phyloP scores from a whole-genome alignment of 768 basidiomycete genomes.

The Suillus placidus region DNA sequence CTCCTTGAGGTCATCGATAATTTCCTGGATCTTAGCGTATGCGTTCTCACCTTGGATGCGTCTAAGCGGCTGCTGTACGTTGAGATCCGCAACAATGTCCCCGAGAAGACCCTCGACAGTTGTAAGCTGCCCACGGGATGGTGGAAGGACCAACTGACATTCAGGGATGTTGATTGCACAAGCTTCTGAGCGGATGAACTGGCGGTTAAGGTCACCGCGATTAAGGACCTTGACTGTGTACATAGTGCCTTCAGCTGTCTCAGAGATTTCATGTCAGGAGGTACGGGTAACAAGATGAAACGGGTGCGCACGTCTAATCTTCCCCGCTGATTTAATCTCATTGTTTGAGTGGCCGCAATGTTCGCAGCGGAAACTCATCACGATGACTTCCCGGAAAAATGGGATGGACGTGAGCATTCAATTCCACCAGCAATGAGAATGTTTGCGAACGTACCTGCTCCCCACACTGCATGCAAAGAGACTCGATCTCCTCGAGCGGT shows the following conservation, averaged over 20 bases:
- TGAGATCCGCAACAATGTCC: constrained; percentile 80
- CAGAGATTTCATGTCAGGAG: constrained; percentile 3
- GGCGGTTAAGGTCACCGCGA: constrained; percentile 83
- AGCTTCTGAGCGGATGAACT: constrained; percentile 86
- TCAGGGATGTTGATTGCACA: constrained; percentile 87
- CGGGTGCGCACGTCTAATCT: constrained; percentile 72
- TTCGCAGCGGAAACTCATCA: constrained; percentile 96
- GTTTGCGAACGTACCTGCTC: constrained; percentile 67
- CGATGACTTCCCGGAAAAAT: constrained; percentile 91
- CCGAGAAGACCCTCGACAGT: constrained; percentile 92
- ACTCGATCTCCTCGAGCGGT: constrained; percentile 82
- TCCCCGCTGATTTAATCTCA: constrained; percentile 89
- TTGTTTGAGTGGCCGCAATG: constrained; percentile 90
- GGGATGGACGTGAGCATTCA: constrained; percentile 81
- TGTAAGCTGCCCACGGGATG: constrained; percentile 92
- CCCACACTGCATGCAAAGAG: constrained; percentile 91
- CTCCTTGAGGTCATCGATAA: constrained; percentile 64
- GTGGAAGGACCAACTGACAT: constrained; percentile 87
- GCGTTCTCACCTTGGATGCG: constrained; percentile 74
- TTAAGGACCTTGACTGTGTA: constrained; percentile 81
- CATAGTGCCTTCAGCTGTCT: constrained; percentile 73
- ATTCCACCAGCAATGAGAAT: neutral
- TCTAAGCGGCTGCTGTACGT: constrained; percentile 80
- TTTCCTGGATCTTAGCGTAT: constrained; percentile 70
- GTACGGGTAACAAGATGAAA: neutral